Conservation (phyloP, 2,329 filamentous ascomycete species). For the Dothideomycetes sp. region DNA sequence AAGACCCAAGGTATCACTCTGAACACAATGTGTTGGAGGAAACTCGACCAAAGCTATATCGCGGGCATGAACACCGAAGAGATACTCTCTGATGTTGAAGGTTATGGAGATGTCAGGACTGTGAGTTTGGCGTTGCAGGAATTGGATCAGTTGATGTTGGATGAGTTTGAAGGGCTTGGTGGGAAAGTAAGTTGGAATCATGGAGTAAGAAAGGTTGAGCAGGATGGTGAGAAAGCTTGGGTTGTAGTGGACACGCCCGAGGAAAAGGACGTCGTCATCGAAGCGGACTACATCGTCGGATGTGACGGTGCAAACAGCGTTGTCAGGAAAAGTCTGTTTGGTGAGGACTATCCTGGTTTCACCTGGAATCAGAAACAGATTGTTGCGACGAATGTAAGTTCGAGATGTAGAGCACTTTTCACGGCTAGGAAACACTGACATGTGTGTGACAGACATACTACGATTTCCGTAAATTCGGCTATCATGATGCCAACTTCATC, state of each 20-base stretch:
- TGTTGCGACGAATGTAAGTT: slow-evolving; percentile 16
- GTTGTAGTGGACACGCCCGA: slow-evolving; percentile 20
- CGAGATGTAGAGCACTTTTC: no score
- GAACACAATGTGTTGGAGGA: slow-evolving; percentile 22
- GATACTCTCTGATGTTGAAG: slow-evolving; percentile 19
- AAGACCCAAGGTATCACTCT: slow-evolving; percentile 18
- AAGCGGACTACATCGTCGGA: slow-evolving; percentile 19
- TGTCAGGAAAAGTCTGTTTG: slow-evolving; percentile 18
- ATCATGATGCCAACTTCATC: slow-evolving; percentile 34
- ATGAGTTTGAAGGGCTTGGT: slow-evolving; percentile 15
- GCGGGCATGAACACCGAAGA: slow-evolving; percentile 21
- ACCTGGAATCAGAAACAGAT: slow-evolving; percentile 17
- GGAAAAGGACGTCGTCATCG: slow-evolving; percentile 15
- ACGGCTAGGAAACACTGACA: not conserved
- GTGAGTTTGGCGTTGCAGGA: slow-evolving; percentile 21
- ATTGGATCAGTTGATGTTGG: slow-evolving; percentile 21
- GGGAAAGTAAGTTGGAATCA: slow-evolving; percentile 22
- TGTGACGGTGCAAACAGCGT: slow-evolving; percentile 20
- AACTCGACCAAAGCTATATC: slow-evolving; percentile 21
- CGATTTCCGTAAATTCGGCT: slow-evolving; percentile 29
- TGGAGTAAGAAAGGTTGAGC: slow-evolving; percentile 19
- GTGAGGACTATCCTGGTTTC: slow-evolving; percentile 20
- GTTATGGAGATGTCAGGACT: slow-evolving; percentile 10
- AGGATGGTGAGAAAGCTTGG: slow-evolving; percentile 22
- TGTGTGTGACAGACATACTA: slow-evolving; percentile 19